Evolutionary conservation across 768 basidiomycete species (phyloP).

Genomic region (Amanita muscaria): DNA sequence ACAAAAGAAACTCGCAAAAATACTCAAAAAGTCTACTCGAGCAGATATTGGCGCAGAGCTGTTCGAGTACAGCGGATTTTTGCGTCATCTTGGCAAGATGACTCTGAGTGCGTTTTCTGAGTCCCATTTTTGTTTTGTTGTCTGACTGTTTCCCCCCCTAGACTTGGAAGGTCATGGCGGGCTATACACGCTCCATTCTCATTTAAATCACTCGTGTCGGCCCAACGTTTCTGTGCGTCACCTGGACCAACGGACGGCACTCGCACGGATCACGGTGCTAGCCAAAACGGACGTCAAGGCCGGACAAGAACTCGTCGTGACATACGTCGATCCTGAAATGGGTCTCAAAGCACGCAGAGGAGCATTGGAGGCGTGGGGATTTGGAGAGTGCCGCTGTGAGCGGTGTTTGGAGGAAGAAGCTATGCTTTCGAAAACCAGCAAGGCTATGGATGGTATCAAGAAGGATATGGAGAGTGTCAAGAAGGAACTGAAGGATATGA

Average conservation of each 20-base stretch:
- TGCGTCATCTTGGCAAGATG: constrained; percentile 67
- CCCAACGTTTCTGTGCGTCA: constrained; percentile 79
- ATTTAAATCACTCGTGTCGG: constrained; percentile 77
- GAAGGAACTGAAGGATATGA: constrained; percentile 27
- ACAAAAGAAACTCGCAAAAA: constrained; percentile 46
- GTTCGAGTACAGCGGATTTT: constrained; percentile 72
- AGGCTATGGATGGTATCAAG: constrained; percentile 9
- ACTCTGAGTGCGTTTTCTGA: constrained; percentile 67
- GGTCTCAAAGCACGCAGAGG: constrained; percentile 38
- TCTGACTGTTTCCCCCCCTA: no score
- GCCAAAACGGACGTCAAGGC: constrained; percentile 52
- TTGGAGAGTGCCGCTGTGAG: constrained; percentile 58
- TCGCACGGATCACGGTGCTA: constrained; percentile 68
- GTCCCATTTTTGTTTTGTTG: no score
- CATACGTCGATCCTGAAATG: constrained; percentile 69
- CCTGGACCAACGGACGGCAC: constrained; percentile 56
- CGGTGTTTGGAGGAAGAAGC: constrained; percentile 55
- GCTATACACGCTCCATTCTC: constrained; percentile 77
- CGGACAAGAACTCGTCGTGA: constrained; percentile 70
- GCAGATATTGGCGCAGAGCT: constrained; percentile 45
- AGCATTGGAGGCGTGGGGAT: constrained; percentile 65
- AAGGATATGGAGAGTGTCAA: constrained; percentile 34
- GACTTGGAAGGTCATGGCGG: constrained; percentile 85
- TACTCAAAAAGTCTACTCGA: constrained; percentile 43
- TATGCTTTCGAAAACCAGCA: constrained; percentile 23